Evolutionary conservation across 2,329 filamentous ascomycete species (phyloP).

Genomic region (Phialemonium atrogriseum): DNA sequence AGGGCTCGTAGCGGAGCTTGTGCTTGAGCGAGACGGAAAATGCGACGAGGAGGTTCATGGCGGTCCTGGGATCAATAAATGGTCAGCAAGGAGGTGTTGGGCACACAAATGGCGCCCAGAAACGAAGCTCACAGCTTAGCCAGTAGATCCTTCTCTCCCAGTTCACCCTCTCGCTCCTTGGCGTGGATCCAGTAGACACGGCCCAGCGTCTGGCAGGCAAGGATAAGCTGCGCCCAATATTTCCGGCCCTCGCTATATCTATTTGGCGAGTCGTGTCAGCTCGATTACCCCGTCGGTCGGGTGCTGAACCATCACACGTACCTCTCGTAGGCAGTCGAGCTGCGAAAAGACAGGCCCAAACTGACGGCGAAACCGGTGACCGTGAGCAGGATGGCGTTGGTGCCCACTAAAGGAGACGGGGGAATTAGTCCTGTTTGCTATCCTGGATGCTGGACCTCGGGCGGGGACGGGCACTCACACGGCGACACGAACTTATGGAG

Average conservation of each 20-base stretch:
- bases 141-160: constrained; percentile 54
- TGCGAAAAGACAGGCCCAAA: constrained; percentile 69
- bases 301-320: constrained; percentile 15
- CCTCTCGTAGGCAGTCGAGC: constrained; percentile 70
- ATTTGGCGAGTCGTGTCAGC: neutral
- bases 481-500: constrained; percentile 30
- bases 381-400: constrained; percentile 66
- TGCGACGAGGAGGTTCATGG: constrained; percentile 61
- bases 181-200: constrained; percentile 79
- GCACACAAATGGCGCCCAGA: too few species aligned
- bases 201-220: constrained; percentile 59
- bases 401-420: constrained; percentile 26
- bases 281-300: constrained; percentile 6
- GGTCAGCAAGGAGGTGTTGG: too few species aligned
- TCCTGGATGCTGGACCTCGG: neutral
- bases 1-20: constrained; percentile 65
- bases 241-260: constrained; percentile 45
- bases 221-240: constrained; percentile 49
- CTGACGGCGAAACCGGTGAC: constrained; percentile 81
- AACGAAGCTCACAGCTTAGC: constrained; percentile 43
- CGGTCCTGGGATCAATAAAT: constrained; percentile 29
- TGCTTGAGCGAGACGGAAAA: constrained; percentile 65
- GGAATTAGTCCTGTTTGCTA: neutral
- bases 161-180: constrained; percentile 50
- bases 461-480: constrained; percentile 3